Conservation (phyloP, 2,329 filamentous ascomycete species). For the Stachybotrys elegans region DNA sequence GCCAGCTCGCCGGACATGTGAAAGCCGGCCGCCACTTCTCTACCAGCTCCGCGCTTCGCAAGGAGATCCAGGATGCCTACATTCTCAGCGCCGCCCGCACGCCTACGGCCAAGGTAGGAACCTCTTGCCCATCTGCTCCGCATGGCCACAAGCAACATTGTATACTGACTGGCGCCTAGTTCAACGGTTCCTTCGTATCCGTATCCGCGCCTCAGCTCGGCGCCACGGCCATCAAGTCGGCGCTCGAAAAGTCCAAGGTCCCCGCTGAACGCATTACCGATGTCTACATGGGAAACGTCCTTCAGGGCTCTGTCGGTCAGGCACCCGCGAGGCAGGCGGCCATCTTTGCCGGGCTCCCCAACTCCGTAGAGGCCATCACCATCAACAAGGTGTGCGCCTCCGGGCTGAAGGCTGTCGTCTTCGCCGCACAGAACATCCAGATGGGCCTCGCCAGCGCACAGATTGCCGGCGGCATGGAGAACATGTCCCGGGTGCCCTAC, state of each 20-base stretch:
- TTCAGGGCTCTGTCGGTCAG: constrained; percentile 80
- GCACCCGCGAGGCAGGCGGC: constrained; percentile 86
- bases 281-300: constrained; percentile 96
- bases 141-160: too few relatives aligned
- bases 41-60: constrained; percentile 34
- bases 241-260: constrained; percentile 78
- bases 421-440: constrained; percentile 93
- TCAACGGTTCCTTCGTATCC: constrained; percentile 85
- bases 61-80: constrained; percentile 85
- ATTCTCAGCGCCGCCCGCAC: constrained; percentile 88
- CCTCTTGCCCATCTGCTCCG: neutral
- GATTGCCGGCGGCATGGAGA: constrained; percentile 95
- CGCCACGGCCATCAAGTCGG: constrained; percentile 86
- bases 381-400: constrained; percentile 99
- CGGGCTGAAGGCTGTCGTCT: constrained; percentile 83
- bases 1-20: constrained; percentile 34
- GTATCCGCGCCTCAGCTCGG: constrained; percentile 85
- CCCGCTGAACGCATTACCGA: constrained; percentile 78
- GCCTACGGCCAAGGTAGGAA: constrained; percentile 74
- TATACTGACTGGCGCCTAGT: constrained; percentile 46
- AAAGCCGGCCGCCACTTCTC: constrained; percentile 42
- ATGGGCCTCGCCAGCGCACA: constrained; percentile 84
- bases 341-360: constrained; percentile 79
- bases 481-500: constrained; percentile 91
- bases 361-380: constrained; percentile 80